phyloP scores from a whole-genome alignment of 768 basidiomycete genomes.

The Suillus fuscotomentosus region DNA sequence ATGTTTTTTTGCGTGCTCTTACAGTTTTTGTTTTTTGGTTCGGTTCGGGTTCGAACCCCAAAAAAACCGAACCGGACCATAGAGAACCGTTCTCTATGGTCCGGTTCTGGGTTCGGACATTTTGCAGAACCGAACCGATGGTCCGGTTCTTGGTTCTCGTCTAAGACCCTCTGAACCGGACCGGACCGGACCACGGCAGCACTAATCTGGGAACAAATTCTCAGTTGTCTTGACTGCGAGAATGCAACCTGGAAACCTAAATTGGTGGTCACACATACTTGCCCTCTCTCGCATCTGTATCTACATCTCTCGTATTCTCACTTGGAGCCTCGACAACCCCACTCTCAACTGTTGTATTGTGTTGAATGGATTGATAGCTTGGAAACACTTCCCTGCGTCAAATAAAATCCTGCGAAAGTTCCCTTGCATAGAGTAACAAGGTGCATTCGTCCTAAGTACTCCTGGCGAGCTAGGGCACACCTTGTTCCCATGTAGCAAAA shows the following conservation, averaged over 20 bases:
- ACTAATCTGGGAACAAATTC: background rate
- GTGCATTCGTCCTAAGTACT: background rate
- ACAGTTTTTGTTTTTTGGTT: too few relatives aligned
- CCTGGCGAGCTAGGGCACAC: background rate
- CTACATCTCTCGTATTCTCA: background rate
- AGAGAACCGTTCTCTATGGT: too few relatives aligned
- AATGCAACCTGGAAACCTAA: background rate
- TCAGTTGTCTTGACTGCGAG: background rate
- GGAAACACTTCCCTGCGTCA: background rate
- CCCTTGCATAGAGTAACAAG: background rate
- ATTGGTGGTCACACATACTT: background rate
- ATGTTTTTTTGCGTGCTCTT: too few relatives aligned
- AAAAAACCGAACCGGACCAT: too few relatives aligned
- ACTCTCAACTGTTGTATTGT: background rate
- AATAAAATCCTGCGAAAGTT: background rate
- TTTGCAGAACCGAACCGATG: too few relatives aligned
- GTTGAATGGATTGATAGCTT: background rate
- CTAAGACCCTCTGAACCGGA: too few relatives aligned
- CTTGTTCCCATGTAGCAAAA: background rate
- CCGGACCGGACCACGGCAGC: too few relatives aligned
- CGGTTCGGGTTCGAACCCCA: too few relatives aligned
- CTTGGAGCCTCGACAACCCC: background rate
- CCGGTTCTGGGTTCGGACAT: too few relatives aligned
- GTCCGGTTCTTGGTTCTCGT: too few relatives aligned
- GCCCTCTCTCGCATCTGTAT: background rate